Percentiles rank a stretch among this genome's conserved stretches.
Conservation (phyloP, 192 early-diverging fungal species). For the Haplosporangium gracile region DNA sequence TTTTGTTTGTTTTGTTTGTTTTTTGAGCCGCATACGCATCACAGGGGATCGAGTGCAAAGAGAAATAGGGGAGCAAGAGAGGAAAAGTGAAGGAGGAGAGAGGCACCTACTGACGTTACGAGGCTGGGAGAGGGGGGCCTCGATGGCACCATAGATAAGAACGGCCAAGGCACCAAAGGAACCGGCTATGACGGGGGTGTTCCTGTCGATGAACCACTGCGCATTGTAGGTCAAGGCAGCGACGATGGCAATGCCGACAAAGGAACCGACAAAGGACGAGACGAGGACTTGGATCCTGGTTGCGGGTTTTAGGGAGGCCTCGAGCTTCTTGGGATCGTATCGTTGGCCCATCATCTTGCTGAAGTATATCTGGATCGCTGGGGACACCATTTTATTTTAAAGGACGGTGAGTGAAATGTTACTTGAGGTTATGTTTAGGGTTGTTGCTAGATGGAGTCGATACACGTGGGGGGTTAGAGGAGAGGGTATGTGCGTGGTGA, state of each 20-base stretch:
- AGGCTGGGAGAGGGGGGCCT: conserved; percentile 72
- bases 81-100: neutral
- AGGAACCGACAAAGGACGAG: conserved; percentile 58
- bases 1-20: neutral
- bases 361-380: conserved; percentile 20
- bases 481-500: neutral
- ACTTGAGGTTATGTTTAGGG: neutral
- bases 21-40: neutral
- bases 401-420: neutral
- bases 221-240: conserved; percentile 37
- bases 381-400: neutral
- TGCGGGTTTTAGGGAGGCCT: conserved; percentile 17
- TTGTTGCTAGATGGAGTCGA: neutral
- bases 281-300: conserved; percentile 32
- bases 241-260: conserved; percentile 48
- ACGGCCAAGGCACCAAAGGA: conserved; percentile 72
- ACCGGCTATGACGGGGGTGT: conserved; percentile 31
- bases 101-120: conserved; percentile 59
- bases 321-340: conserved; percentile 24
- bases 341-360: conserved; percentile 39
- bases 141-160: conserved; percentile 71
- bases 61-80: neutral
- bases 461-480: neutral
- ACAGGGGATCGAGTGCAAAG: neutral
- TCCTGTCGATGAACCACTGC: conserved; percentile 40